phyloP scores from a whole-genome alignment of 2,329 filamentous ascomycete genomes.

The Penicillium sclerotiorum region DNA sequence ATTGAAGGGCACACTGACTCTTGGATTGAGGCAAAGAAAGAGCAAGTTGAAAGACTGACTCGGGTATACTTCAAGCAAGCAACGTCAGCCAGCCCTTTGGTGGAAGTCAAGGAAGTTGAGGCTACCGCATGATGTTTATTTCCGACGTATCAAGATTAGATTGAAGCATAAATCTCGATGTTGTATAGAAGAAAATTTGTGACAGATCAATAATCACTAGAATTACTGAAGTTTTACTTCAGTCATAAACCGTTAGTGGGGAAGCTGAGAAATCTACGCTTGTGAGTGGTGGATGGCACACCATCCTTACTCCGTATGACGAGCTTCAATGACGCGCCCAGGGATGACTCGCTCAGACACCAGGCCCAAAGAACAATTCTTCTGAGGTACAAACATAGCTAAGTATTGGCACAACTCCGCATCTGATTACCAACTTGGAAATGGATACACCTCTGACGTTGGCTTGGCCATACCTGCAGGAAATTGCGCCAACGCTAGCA shows the following conservation, averaged over 20 bases:
- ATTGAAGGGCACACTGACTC: conserved; percentile 35
- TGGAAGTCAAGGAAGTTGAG: too few relatives aligned
- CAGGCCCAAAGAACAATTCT: neutral
- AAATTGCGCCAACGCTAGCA: neutral
- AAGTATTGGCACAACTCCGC: neutral
- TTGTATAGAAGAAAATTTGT: too few relatives aligned
- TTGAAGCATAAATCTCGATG: neutral
- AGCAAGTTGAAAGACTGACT: conserved; percentile 25
- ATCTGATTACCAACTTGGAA: neutral
- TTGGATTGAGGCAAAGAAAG: conserved; percentile 33
- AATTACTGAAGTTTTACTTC: neutral
- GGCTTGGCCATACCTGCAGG: neutral
- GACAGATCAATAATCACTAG: too few relatives aligned
- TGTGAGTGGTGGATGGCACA: conserved; percentile 3
- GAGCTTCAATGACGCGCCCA: conserved; percentile 10
- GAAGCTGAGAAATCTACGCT: neutral
- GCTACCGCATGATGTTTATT: conserved; percentile 6
- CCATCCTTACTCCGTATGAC: conserved; percentile 15
- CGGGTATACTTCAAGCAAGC: too few relatives aligned
- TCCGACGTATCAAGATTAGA: too few relatives aligned
- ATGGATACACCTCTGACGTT: neutral
- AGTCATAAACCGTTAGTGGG: neutral
- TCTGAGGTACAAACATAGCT: neutral
- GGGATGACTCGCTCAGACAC: too few relatives aligned
- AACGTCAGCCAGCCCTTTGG: too few relatives aligned